phyloP scores from a whole-genome alignment of 2,329 filamentous ascomycete genomes.

The Davidsoniella eucalypti region DNA sequence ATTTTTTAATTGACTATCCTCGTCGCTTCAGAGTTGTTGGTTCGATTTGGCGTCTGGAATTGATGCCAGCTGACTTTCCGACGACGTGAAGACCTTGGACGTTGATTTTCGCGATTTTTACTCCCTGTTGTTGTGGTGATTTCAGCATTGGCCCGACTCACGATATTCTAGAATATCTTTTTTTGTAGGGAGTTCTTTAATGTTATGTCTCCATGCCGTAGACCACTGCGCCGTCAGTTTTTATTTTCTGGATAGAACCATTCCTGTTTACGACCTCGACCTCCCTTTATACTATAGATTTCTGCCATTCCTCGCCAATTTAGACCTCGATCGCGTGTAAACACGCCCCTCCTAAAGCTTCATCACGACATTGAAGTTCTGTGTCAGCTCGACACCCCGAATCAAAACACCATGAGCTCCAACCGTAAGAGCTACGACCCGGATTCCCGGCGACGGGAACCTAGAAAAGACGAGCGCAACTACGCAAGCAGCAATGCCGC shows the following conservation, averaged over 20 bases:
- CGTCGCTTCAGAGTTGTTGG: too few relatives aligned
- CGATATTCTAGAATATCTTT: background rate
- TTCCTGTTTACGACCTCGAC: background rate
- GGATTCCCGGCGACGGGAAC: background rate
- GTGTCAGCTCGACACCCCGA: background rate
- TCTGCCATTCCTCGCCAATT: background rate
- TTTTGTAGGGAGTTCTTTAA: background rate
- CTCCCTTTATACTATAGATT: background rate
- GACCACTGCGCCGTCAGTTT: too few relatives aligned
- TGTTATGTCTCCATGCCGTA: background rate
- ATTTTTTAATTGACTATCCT: too few relatives aligned
- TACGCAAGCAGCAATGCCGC: background rate
- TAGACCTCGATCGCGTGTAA: too few relatives aligned
- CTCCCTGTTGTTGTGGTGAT: too few relatives aligned
- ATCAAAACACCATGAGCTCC: constrained; percentile 1
- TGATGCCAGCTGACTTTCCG: too few relatives aligned
- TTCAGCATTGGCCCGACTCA: too few relatives aligned
- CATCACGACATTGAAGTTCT: background rate
- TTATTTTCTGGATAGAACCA: too few relatives aligned
- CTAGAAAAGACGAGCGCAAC: background rate
- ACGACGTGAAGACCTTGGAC: too few relatives aligned
- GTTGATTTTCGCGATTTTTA: too few relatives aligned
- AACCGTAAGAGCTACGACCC: constrained; percentile 8
- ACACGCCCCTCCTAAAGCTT: background rate
- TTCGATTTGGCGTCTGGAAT: too few relatives aligned